Percentiles rank a stretch among this genome's conserved stretches.
These are phyloP conservation scores for Lachnellula subtilissima DNA, from an alignment of 2,329 filamentous ascomycete species.

Conservation along the genomic window DNA sequence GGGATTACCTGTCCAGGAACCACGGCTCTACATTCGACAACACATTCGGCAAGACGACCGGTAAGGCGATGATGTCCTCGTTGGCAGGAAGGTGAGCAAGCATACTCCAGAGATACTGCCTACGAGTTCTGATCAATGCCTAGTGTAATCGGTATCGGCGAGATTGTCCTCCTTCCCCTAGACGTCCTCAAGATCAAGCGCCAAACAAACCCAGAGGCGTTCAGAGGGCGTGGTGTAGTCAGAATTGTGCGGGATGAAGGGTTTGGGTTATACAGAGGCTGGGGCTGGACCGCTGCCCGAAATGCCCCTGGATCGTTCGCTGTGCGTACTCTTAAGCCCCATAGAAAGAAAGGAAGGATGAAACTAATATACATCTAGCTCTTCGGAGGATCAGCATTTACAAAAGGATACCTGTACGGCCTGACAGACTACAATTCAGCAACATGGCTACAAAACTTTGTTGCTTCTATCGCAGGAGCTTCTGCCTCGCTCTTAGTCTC, in stretches of 20 bases:
- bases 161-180: slow-evolving; percentile 89
- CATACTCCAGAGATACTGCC: background rate
- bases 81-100: slow-evolving; percentile 74
- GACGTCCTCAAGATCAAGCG: slow-evolving; percentile 99
- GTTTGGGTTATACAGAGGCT: slow-evolving; percentile 91
- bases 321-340: slow-evolving; percentile 48
- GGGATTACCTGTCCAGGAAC: slow-evolving; percentile 79
- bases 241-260: slow-evolving; percentile 90
- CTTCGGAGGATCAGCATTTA: slow-evolving; percentile 94
- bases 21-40: slow-evolving; percentile 79
- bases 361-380: slow-evolving; percentile 50
- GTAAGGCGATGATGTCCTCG: slow-evolving; percentile 97
- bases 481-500: slow-evolving; percentile 93
- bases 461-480: slow-evolving; percentile 92
- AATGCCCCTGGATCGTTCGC: slow-evolving; percentile 97
- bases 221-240: slow-evolving; percentile 86
- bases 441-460: slow-evolving; percentile 91
- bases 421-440: slow-evolving; percentile 94
- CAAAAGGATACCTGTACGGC: slow-evolving; percentile 92
- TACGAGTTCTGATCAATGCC: slow-evolving; percentile 6
- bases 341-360: slow-evolving; percentile 16
- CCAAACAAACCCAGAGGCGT: slow-evolving; percentile 97
- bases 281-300: slow-evolving; percentile 94
- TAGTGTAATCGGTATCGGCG: slow-evolving; percentile 91
- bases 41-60: slow-evolving; percentile 91